Conservation (phyloP, 2,329 filamentous ascomycete genomes). For the Aureobasidium sp. region DNA sequence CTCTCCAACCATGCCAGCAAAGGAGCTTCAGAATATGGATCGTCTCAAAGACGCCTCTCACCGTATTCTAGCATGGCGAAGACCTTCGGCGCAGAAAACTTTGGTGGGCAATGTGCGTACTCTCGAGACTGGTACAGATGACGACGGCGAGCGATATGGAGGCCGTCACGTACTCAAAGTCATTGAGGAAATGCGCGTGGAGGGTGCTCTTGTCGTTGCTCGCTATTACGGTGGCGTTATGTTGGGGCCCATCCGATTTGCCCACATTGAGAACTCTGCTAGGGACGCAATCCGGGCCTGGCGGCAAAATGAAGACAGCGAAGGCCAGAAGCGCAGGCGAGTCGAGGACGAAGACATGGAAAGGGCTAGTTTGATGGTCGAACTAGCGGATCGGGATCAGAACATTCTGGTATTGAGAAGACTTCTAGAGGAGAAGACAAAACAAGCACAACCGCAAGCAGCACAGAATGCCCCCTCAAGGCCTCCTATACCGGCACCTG, state of each 20-base stretch:
- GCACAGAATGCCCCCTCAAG: slow-evolving; percentile 20
- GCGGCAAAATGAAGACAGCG: slow-evolving; percentile 30
- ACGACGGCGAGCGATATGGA: slow-evolving; percentile 49
- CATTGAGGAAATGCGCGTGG: slow-evolving; percentile 37
- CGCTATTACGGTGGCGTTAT: slow-evolving; percentile 49
- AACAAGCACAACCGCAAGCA: slow-evolving; percentile 13
- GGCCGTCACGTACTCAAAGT: slow-evolving; percentile 42
- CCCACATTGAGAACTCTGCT: slow-evolving; percentile 45
- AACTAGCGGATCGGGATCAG: slow-evolving; percentile 40
- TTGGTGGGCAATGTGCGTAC: slow-evolving; percentile 3
- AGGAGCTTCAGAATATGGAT: slow-evolving; percentile 37
- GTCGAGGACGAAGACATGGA: slow-evolving; percentile 30
- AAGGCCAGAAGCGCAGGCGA: slow-evolving; percentile 28
- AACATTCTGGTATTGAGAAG: slow-evolving; percentile 42
- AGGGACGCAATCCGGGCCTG: slow-evolving; percentile 41
- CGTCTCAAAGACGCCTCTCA: slow-evolving; percentile 42
- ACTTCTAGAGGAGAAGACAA: slow-evolving; percentile 41
- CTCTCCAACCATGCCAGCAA: slow-evolving; percentile 37
- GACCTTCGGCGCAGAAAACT: slow-evolving; percentile 9
- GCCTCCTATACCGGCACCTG: slow-evolving; percentile 21
- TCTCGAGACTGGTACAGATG: slow-evolving; percentile 38
- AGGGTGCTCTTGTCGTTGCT: slow-evolving; percentile 45
- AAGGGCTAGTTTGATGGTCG: slow-evolving; percentile 29
- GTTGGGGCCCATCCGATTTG: slow-evolving; percentile 47
- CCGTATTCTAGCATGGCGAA: slow-evolving; percentile 46